Evolutionary conservation across 2,329 filamentous ascomycete species (phyloP).

Genomic region (Monosporascus ibericus): DNA sequence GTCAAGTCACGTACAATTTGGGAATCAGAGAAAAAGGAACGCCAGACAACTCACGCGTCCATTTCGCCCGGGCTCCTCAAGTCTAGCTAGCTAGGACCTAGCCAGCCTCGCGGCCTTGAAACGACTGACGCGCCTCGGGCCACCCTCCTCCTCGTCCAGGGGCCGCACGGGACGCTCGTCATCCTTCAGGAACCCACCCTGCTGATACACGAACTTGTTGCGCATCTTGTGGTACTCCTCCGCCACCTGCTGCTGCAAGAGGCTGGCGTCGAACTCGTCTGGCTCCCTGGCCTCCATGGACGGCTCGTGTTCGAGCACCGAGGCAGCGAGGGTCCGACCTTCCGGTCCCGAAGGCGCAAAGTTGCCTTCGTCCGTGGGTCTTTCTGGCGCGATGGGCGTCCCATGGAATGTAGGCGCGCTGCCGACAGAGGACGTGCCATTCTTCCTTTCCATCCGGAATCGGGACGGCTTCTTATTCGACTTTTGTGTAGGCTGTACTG

Average conservation of each 20-base stretch:
- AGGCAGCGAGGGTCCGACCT: constrained; percentile 53
- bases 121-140: constrained; percentile 58
- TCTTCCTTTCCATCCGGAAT: constrained; percentile 40
- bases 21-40: neutral
- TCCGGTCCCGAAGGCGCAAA: constrained; percentile 43
- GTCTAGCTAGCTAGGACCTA: constrained; percentile 33
- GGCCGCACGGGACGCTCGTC: constrained; percentile 62
- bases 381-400: constrained; percentile 27
- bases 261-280: constrained; percentile 64
- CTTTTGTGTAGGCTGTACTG: constrained; percentile 6
- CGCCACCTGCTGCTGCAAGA: constrained; percentile 72
- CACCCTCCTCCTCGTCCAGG: constrained; percentile 60
- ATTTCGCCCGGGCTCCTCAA: too few relatives aligned
- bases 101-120: constrained; percentile 67
- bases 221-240: constrained; percentile 78
- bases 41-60: neutral
- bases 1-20: neutral
- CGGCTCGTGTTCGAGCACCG: constrained; percentile 48
- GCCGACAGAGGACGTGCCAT: constrained; percentile 10
- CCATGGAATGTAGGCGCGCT: constrained; percentile 6
- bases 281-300: constrained; percentile 32
- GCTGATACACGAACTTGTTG: constrained; percentile 73
- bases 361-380: constrained; percentile 36
- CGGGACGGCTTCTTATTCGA: constrained; percentile 41
- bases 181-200: constrained; percentile 74